Percentiles rank a stretch among this genome's conserved stretches.
Conservation (phyloP, 371 early-diverging fungal species). For the Saksenaea oblongispora region DNA sequence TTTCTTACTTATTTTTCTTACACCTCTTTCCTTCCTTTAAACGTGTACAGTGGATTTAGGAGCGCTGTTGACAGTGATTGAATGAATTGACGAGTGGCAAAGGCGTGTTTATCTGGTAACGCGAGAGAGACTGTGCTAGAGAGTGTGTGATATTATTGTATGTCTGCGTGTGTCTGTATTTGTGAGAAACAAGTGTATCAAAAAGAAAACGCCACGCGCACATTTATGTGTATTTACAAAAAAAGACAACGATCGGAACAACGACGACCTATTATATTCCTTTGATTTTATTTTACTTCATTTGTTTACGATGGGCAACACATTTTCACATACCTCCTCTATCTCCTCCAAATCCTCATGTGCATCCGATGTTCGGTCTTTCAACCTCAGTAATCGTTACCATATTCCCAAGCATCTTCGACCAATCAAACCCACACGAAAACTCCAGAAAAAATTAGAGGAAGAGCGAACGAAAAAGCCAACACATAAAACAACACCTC, state of each 20-base stretch:
- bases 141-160: background rate
- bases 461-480: background rate
- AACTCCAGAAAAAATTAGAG: constrained; percentile 5
- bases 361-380: background rate
- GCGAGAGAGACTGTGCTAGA: background rate
- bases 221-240: background rate
- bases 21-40: background rate
- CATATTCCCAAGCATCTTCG: constrained; percentile 15
- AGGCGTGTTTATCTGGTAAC: background rate
- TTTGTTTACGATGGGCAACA: background rate
- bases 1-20: background rate
- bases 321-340: constrained; percentile 1
- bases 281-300: background rate
- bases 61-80: background rate
- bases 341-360: background rate
- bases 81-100: background rate
- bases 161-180: background rate
- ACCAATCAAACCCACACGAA: constrained; percentile 6
- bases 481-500: background rate
- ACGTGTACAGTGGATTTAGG: background rate
- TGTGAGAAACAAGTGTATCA: background rate
- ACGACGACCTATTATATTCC: background rate
- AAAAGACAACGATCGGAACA: background rate
- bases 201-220: background rate
- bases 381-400: background rate